Conservation (phyloP, 768 basidiomycete species). For the Leccinum pellstonianum region DNA sequence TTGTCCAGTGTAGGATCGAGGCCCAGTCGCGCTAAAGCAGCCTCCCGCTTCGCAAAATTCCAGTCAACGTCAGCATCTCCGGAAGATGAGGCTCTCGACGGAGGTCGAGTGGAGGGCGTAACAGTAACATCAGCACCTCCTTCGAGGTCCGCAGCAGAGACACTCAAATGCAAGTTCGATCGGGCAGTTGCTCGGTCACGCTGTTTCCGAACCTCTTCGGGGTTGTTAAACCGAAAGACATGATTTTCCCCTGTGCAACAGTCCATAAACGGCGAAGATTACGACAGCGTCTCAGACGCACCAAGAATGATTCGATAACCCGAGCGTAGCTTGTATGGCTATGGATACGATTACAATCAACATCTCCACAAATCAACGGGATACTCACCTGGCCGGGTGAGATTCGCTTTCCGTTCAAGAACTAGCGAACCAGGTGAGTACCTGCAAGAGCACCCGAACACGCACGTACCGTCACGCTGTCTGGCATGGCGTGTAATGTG, state of each 20-base stretch:
- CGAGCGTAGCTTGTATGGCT: constrained; percentile 83
- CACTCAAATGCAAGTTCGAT: constrained; percentile 64
- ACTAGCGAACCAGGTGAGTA: constrained; percentile 44
- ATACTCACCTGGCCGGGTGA: constrained; percentile 65
- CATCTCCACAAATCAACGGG: not conserved
- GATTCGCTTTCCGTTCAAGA: constrained; percentile 92
- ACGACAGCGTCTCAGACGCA: constrained; percentile 32
- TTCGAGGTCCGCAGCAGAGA: constrained; percentile 68
- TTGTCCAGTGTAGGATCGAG: constrained; percentile 88
- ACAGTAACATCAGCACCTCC: constrained; percentile 35
- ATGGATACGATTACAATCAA: constrained; percentile 16
- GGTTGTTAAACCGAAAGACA: constrained; percentile 96
- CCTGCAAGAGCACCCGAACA: not conserved
- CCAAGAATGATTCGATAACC: constrained; percentile 97
- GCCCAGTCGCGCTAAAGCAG: constrained; percentile 82
- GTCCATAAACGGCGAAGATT: constrained; percentile 3
- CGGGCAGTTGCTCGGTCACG: constrained; percentile 77
- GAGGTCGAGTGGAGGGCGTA: constrained; percentile 64
- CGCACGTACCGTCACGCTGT: constrained; percentile 75
- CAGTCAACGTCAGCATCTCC: constrained; percentile 84
- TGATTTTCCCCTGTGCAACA: constrained; percentile 80
- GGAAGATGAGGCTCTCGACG: constrained; percentile 68
- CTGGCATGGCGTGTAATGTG: constrained; percentile 70
- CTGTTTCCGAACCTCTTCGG: constrained; percentile 90
- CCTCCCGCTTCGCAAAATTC: constrained; percentile 96